Evolutionary conservation across 2,329 filamentous ascomycete genomes (phyloP).

Genomic region (Aspergillus sergii): DNA sequence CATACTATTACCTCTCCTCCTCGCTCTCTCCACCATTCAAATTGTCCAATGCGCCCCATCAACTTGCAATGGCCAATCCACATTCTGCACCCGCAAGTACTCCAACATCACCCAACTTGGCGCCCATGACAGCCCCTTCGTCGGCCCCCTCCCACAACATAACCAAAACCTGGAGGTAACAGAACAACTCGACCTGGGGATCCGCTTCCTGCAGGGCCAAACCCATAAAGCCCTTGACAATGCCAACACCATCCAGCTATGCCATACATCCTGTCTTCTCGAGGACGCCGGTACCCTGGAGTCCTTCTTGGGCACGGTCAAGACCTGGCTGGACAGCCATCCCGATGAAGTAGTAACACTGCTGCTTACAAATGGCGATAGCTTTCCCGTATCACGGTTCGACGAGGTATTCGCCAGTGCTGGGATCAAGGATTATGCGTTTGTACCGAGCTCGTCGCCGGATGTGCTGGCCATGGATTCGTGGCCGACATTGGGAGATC

Average conservation of each 20-base stretch:
- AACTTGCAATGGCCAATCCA: slow-evolving; percentile 60
- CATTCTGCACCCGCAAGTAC: slow-evolving; percentile 60
- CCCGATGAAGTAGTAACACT: slow-evolving; percentile 64
- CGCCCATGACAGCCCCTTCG: slow-evolving; percentile 67
- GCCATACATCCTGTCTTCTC: slow-evolving; percentile 65
- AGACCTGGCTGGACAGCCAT: slow-evolving; percentile 62
- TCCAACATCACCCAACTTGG: slow-evolving; percentile 64
- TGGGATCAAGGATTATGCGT: slow-evolving; percentile 39
- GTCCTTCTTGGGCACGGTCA: slow-evolving; percentile 59
- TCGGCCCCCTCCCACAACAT: slow-evolving; percentile 56
- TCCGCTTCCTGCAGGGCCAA: slow-evolving; percentile 67
- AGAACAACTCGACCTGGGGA: slow-evolving; percentile 61
- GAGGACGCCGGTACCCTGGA: slow-evolving; percentile 62
- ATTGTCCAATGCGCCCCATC: slow-evolving; percentile 10
- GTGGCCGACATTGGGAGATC: slow-evolving; percentile 48
- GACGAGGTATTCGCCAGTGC: slow-evolving; percentile 35
- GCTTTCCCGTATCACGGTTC: slow-evolving; percentile 34
- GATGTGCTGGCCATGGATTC: slow-evolving; percentile 33
- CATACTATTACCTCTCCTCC: slow-evolving; percentile 8
- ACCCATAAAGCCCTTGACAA: slow-evolving; percentile 55
- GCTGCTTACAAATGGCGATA: slow-evolving; percentile 64
- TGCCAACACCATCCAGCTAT: slow-evolving; percentile 59
- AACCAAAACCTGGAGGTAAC: slow-evolving; percentile 65
- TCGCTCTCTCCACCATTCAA: slow-evolving; percentile 7
- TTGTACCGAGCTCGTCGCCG: slow-evolving; percentile 37